Evolutionary conservation across 2,329 filamentous ascomycete genomes (phyloP), one percentile per base, ranked within the genome.

Genomic region (Hortaea werneckii): DNA sequence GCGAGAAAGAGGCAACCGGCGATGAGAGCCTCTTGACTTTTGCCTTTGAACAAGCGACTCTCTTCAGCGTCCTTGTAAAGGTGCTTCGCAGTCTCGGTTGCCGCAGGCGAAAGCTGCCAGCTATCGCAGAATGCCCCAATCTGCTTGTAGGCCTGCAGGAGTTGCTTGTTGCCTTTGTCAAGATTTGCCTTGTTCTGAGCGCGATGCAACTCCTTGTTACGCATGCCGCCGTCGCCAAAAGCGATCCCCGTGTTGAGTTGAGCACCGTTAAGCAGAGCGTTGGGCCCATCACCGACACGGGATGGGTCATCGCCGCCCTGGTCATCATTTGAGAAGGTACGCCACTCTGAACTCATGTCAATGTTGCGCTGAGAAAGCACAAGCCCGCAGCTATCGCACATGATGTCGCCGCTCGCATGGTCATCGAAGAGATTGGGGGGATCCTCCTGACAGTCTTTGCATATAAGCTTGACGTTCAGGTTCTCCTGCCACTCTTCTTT

Each of bases 251-350:
- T 95, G 61, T 89, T 81, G 40, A 95, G 80, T 68, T 95, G 88
- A 53, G 87, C 84, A 46, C 88, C 89, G 60, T 94, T 88, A 47
- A 95, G 77, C 38, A 98, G 80, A 44, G 87, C 83, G 62, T 96
- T 95, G 50, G 84, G 83, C 5, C 85, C 86, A 58, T 96, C 92
- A 72, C 92, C 92, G 54, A 98, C 90, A 87, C 92, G 92, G 48
- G 88, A 95, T 4, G 94, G 92, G 56, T 98, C 92, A 58, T 96
- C 94, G 61, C 86, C 89, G 60, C 87, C 87, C 66, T 95, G 87
- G 64, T 98, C 94, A 62, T 98, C 92, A 64, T 96, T 96, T 63
- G 89, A 88, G 70, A 98, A 98, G 1, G 92, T 98, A 64, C 92
- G 87, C 92, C 92, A 98, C 71, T 98, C 92, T 41, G 88, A 95